These are phyloP conservation scores for Rutstroemia sp. DNA, from an alignment of 2,329 filamentous ascomycete species.

Conservation along the genomic window DNA sequence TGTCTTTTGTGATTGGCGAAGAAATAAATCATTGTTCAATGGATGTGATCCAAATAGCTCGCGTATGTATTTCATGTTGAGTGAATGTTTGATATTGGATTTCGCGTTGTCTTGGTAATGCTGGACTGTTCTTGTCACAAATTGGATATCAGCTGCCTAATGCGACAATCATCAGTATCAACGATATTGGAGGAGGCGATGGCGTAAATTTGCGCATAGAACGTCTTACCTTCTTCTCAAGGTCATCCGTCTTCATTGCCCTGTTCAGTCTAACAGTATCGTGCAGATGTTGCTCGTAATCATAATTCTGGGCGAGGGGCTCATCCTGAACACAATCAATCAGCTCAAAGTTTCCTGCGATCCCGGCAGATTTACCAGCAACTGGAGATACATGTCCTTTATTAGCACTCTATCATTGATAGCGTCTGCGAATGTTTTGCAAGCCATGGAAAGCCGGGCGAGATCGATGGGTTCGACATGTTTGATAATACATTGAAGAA, in stretches of 20 bases:
- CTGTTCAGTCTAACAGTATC: constrained; percentile 37
- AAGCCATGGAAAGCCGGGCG: constrained; percentile 42
- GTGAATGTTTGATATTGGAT: constrained; percentile 32
- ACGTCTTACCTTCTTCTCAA: constrained; percentile 35
- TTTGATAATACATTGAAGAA: constrained; percentile 53
- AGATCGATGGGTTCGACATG: constrained; percentile 51
- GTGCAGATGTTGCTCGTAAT: constrained; percentile 39
- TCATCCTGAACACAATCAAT: not conserved
- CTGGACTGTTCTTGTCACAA: not conserved
- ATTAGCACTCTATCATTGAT: constrained; percentile 54
- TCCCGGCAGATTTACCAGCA: not conserved
- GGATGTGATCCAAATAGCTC: constrained; percentile 37
- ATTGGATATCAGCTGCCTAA: not conserved
- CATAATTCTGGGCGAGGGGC: constrained; percentile 17
- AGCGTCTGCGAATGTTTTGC: constrained; percentile 44
- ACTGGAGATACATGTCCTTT: constrained; percentile 34
- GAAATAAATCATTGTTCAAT: constrained; percentile 49
- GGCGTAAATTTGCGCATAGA: not conserved
- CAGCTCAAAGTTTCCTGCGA: not conserved
- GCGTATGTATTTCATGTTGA: constrained; percentile 39
- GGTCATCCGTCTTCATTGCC: constrained; percentile 33
- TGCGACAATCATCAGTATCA: not conserved
- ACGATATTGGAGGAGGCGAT: not conserved
- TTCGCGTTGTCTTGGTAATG: constrained; percentile 31
- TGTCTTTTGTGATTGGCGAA: constrained; percentile 54